Conservation (phyloP, 495 filamentous ascomycete species). For the Collariella sp. region DNA sequence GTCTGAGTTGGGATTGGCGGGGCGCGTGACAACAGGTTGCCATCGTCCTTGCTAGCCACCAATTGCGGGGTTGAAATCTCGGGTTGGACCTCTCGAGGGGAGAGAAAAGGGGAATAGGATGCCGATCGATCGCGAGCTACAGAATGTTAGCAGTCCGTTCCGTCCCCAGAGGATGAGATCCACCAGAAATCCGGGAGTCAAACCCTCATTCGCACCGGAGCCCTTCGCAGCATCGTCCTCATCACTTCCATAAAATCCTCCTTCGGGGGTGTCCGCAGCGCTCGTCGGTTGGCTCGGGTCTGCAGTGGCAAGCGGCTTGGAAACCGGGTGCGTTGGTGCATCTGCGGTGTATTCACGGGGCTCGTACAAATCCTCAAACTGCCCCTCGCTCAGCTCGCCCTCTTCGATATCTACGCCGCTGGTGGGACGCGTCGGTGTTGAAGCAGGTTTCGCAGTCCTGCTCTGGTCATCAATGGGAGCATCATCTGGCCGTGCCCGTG, state of each 20-base stretch:
- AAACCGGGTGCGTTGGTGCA: neutral
- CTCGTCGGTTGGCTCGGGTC: slow-evolving; percentile 15
- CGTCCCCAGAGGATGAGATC: neutral
- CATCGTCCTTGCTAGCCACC: neutral
- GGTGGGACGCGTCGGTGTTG: slow-evolving; percentile 7
- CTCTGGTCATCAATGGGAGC: neutral
- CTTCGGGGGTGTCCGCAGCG: slow-evolving; percentile 23
- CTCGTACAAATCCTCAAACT: slow-evolving; percentile 44
- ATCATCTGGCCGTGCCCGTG: too few relatives aligned
- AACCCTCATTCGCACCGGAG: neutral
- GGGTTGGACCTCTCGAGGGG: slow-evolving; percentile 36
- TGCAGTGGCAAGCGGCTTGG: slow-evolving; percentile 1
- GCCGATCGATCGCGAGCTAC: slow-evolving; percentile 37
- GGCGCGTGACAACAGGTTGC: neutral
- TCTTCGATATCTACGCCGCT: slow-evolving; percentile 49
- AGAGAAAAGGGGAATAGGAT: slow-evolving; percentile 46
- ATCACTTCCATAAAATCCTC: slow-evolving; percentile 24
- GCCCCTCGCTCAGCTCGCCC: slow-evolving; percentile 64
- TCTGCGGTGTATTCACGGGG: slow-evolving; percentile 18
- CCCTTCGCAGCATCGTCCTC: slow-evolving; percentile 20
- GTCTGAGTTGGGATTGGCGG: neutral
- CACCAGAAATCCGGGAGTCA: neutral
- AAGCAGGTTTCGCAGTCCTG: neutral
- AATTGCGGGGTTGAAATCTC: slow-evolving; percentile 14
- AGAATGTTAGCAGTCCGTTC: neutral